Evolutionary conservation across 345 rosid genomes (phyloP), one percentile per base, ranked within the genome.

Genomic region (Lepidium aucheri): DNA sequence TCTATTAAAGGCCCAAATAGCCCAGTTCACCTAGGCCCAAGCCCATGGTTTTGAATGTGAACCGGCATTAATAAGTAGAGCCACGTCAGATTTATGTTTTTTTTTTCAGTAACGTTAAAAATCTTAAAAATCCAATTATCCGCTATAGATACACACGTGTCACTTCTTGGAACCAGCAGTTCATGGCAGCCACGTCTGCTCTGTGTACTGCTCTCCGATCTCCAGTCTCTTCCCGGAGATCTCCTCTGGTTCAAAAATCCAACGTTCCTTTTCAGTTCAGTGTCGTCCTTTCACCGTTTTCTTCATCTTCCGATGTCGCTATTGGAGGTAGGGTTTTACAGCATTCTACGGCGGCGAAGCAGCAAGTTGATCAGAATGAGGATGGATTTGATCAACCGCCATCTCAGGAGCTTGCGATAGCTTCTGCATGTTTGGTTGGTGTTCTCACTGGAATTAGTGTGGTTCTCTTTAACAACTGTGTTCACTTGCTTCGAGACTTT

Each of bases 401-500:
- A 9, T 67, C 53, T 6, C 75, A 60, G 56, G 68, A 56, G 67
- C 49, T 73, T 9, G 65, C 65, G 7, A 76, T 85, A 39, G 55
- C 83, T 20, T 81, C 84, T 10, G 88, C 96, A 3, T 87, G 98
- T 68, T 72, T 81, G 34, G 89, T 89, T 11, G 98, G 98, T 22
- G 67, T 87, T 1, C 74, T 89, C 33, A 89, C 96, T 0, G 95
- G 98, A n/a, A 11, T 92, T 8, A 83, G 81, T 7, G 96, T 92
- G 13, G 95, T 92, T 15, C 54, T 87, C 9, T 92, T 92, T 82
- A 92, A 92, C 63, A 84, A 84, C 13, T 73, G 79, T 15, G 93
- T 89, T 28, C 91, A 81, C 53, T 85, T 82, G 70, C 78, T 92
- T 30, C 89, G 98, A 7, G 98, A 89, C 73, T 70, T 87, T 38